Evolutionary conservation across 805 yeast species (phyloP).

Genomic region (Torulaspora quercuum): DNA sequence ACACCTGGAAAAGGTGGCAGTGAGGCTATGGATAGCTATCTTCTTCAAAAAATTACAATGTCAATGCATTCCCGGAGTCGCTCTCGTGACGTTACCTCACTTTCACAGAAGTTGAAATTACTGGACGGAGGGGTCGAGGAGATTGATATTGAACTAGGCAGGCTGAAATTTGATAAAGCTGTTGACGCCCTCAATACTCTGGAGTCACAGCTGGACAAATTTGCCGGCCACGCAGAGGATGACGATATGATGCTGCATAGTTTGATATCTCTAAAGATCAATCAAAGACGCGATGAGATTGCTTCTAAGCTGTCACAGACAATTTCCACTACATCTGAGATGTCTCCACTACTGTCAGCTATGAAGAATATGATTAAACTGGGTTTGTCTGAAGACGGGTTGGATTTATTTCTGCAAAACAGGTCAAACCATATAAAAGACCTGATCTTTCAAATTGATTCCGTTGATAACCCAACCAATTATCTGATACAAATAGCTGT

Average conservation of each 20-base stretch:
- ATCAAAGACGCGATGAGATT: conserved; percentile 34
- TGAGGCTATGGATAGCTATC: conserved; percentile 30
- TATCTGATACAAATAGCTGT: conserved; percentile 61
- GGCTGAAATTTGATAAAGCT: conserved; percentile 49
- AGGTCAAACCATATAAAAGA: conserved; percentile 46
- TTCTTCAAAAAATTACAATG: conserved; percentile 56
- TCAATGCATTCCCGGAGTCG: conserved; percentile 59
- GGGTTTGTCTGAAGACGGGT: conserved; percentile 47
- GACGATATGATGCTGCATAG: conserved; percentile 36
- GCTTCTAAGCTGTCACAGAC: conserved; percentile 37
- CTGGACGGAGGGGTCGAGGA: conserved; percentile 66
- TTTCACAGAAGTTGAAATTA: conserved; percentile 46
- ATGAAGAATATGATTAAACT: conserved; percentile 39
- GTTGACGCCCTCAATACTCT: conserved; percentile 37
- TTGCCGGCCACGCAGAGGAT: conserved; percentile 21
- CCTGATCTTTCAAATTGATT: conserved; percentile 47
- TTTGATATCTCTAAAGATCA: conserved; percentile 35
- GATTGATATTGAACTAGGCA: conserved; percentile 63
- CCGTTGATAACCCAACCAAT: conserved; percentile 51
- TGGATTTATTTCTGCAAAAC: conserved; percentile 46
- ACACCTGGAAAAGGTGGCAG: conserved; percentile 22
- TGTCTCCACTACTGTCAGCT: conserved; percentile 26
- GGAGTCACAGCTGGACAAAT: conserved; percentile 29
- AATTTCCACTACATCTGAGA: conserved; percentile 33
- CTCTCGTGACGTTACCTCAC: conserved; percentile 45